These are phyloP conservation scores for Priceomyces carsonii DNA, from an alignment of 805 yeast species.

Conservation along the genomic window DNA sequence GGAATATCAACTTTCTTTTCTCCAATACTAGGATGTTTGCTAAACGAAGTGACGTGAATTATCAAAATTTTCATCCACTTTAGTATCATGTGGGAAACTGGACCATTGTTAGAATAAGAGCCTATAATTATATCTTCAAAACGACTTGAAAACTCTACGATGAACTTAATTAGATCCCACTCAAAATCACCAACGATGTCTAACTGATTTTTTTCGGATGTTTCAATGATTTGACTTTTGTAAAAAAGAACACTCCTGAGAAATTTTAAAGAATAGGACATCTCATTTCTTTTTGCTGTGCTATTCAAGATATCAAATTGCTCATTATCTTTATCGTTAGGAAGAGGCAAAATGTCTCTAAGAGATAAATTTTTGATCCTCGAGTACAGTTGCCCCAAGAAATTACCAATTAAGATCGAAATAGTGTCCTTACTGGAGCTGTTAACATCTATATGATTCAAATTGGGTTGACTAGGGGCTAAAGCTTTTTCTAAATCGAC, in stretches of 20 bases:
- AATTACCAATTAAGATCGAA: conserved; percentile 4
- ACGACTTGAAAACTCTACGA: conserved; percentile 9
- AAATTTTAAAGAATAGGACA: conserved; percentile 8
- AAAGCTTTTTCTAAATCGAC: neutral
- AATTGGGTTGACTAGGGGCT: neutral
- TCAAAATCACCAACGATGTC: conserved; percentile 10
- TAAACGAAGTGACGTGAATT: conserved; percentile 14
- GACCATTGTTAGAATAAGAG: conserved; percentile 8
- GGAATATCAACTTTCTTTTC: conserved; percentile 9
- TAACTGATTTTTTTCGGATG: neutral
- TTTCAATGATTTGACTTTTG: conserved; percentile 8
- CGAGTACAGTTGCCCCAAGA: conserved; percentile 7
- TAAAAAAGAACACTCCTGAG: conserved; percentile 11
- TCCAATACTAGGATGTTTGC: conserved; percentile 2
- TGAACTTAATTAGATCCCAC: conserved; percentile 15
- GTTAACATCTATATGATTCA: conserved; percentile 1
- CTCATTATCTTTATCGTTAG: conserved; percentile 8
- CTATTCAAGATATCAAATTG: conserved; percentile 7
- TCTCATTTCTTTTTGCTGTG: conserved; percentile 9
- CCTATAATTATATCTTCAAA: conserved; percentile 14
- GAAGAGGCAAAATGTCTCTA: conserved; percentile 8
- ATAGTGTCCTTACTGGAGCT: conserved; percentile 4
- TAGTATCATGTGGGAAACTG: conserved; percentile 18
- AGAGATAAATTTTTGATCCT: conserved; percentile 8
- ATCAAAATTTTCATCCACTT: conserved; percentile 24